Evolutionary conservation across 164 flowering plant genomes (phyloP).

Genomic region (Tetracentron sinense): DNA sequence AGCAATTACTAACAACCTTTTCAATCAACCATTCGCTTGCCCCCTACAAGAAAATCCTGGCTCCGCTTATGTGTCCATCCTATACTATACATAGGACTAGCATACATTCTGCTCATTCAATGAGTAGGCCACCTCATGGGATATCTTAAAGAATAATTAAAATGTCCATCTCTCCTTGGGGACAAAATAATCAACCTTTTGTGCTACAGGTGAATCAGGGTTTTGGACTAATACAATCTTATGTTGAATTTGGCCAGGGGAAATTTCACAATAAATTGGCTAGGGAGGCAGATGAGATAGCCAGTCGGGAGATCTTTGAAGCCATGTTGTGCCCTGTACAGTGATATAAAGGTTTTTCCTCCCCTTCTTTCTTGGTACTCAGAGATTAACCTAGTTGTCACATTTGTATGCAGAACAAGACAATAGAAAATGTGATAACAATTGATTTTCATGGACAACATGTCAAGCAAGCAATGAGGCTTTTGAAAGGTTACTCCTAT

Average conservation of each 20-base stretch:
- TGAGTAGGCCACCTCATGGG: too few species aligned
- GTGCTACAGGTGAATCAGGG: too few species aligned
- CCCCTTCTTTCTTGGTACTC: background rate
- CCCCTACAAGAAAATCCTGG: too few species aligned
- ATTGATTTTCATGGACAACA: constrained; percentile 98
- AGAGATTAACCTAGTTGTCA: background rate
- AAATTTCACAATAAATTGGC: constrained; percentile 45
- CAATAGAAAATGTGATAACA: constrained; percentile 68
- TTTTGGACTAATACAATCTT: too few species aligned
- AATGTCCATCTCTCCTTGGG: too few species aligned
- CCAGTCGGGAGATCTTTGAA: constrained; percentile 75
- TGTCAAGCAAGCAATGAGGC: constrained; percentile 76
- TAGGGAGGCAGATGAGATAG: constrained; percentile 70
- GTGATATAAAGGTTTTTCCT: background rate
- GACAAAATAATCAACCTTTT: too few species aligned
- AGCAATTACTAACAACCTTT: too few species aligned
- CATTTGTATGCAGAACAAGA: constrained; percentile 58
- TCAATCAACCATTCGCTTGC: too few species aligned
- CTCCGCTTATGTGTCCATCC: too few species aligned
- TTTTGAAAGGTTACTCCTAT: constrained; percentile 65
- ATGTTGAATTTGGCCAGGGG: constrained; percentile 43
- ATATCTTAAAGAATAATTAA: too few species aligned
- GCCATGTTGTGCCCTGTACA: constrained; percentile 51
- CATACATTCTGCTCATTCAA: too few species aligned
- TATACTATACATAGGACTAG: too few species aligned